Evolutionary conservation across 371 early-diverging fungal genomes (phyloP).

Genomic region (Chytridium lagenaria): DNA sequence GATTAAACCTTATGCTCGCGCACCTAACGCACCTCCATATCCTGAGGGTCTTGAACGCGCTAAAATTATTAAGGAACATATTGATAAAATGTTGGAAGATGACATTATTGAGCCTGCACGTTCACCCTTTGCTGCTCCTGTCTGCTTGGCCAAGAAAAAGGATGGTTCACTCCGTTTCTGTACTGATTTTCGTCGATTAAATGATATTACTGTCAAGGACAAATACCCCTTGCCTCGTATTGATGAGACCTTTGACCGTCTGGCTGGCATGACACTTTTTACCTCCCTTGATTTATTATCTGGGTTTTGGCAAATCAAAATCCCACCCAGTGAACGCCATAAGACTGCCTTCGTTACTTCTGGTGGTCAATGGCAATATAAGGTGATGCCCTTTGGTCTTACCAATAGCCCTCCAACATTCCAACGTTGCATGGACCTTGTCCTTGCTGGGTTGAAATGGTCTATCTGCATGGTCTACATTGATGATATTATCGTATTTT

Average conservation of each 20-base stretch:
- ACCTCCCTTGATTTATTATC: slow-evolving; percentile 16
- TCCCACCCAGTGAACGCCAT: slow-evolving; percentile 19
- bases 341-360: slow-evolving; percentile 46
- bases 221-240: slow-evolving; percentile 22
- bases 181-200: slow-evolving; percentile 32
- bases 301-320: slow-evolving; percentile 30
- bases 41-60: slow-evolving; percentile 26
- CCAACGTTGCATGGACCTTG: slow-evolving; percentile 52
- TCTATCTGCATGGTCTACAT: slow-evolving; percentile 45
- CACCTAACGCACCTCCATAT: slow-evolving; percentile 16
- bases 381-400: slow-evolving; percentile 60
- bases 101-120: slow-evolving; percentile 39
- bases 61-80: slow-evolving; percentile 16
- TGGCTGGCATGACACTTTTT: slow-evolving; percentile 11
- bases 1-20: slow-evolving; percentile 7
- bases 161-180: slow-evolving; percentile 57
- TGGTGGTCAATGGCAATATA: slow-evolving; percentile 52
- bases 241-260: slow-evolving; percentile 17
- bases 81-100: slow-evolving; percentile 25
- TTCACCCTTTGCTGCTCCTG: slow-evolving; percentile 63
- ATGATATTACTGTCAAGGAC: slow-evolving; percentile 33
- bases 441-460: slow-evolving; percentile 43
- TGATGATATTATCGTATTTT: slow-evolving; percentile 58
- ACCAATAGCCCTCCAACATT: slow-evolving; percentile 56
- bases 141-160: slow-evolving; percentile 65